Evolutionary conservation across 768 basidiomycete species (phyloP).

Genomic region (Leccinum broughii): DNA sequence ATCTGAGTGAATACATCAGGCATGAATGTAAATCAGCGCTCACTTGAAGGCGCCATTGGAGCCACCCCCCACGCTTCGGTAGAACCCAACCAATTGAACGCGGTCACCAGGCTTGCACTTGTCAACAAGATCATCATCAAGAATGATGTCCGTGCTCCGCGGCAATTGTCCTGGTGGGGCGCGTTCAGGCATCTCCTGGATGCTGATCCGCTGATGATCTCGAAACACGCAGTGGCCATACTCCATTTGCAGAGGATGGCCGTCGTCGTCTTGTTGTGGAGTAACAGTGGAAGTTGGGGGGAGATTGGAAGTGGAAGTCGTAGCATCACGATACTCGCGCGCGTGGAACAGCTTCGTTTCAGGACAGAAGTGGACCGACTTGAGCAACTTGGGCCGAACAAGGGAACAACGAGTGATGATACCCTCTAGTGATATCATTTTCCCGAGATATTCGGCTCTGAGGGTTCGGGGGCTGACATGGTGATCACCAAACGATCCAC

Average conservation of each 20-base stretch:
- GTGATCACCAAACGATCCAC: conserved; percentile 97
- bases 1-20: conserved; percentile 13
- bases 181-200: conserved; percentile 99
- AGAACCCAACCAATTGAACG: conserved; percentile 94
- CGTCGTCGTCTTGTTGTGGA: conserved; percentile 91
- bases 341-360: conserved; percentile 81
- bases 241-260: conserved; percentile 84
- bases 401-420: conserved; percentile 98
- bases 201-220: conserved; percentile 96
- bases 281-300: conserved; percentile 85
- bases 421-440: conserved; percentile 96
- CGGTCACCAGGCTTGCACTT: conserved; percentile 97
- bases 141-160: conserved; percentile 91
- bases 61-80: conserved; percentile 92
- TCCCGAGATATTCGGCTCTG: conserved; percentile 83
- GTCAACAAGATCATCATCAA: conserved; percentile 97
- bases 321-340: conserved; percentile 91
- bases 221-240: conserved; percentile 90
- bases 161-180: conserved; percentile 97
- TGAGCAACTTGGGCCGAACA: conserved; percentile 97
- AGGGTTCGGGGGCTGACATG: conserved; percentile 95
- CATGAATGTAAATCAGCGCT: conserved; percentile 23
- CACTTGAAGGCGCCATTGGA: conserved; percentile 93
- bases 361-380: conserved; percentile 95
- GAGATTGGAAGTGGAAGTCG: conserved; percentile 79